A percentile compares a stretch with the other conserved stretches of the same genome.
These are phyloP conservation scores for Gastrodia elata DNA, from an alignment of 106 monocot genomes.

Conservation along the genomic window DNA sequence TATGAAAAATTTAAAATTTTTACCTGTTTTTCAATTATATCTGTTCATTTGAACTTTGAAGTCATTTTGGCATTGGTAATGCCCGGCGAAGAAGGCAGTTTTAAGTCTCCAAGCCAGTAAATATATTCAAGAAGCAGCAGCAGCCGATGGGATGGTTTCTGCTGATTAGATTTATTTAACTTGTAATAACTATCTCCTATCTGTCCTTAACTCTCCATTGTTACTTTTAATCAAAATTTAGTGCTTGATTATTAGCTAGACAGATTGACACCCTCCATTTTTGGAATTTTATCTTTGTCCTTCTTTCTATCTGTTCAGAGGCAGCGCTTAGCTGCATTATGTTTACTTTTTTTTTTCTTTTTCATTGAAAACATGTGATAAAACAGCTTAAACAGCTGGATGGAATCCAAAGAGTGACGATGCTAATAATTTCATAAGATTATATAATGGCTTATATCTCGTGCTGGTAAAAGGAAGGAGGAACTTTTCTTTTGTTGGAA, in stretches of 20 bases:
- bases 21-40: background rate
- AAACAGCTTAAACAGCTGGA: constrained; percentile 6
- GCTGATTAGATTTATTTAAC: background rate
- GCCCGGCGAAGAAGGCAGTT: constrained; percentile 7
- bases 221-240: constrained; percentile 1
- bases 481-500: background rate
- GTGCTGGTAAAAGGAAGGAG: background rate
- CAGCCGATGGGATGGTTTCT: constrained; percentile 9
- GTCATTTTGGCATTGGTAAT: background rate
- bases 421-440: background rate
- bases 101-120: constrained; percentile 1
- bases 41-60: background rate
- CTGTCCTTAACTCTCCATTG: background rate
- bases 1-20: background rate
- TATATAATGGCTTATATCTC: background rate
- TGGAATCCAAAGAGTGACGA: constrained; percentile 4
- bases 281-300: background rate
- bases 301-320: background rate
- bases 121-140: background rate
- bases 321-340: background rate
- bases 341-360: background rate
- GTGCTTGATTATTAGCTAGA: background rate
- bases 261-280: background rate
- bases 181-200: background rate
- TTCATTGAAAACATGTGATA: constrained; percentile 5